Percentiles rank a stretch among this genome's conserved stretches.
Conservation (phyloP, 495 filamentous ascomycete genomes). For the Cetradonia linearis region DNA sequence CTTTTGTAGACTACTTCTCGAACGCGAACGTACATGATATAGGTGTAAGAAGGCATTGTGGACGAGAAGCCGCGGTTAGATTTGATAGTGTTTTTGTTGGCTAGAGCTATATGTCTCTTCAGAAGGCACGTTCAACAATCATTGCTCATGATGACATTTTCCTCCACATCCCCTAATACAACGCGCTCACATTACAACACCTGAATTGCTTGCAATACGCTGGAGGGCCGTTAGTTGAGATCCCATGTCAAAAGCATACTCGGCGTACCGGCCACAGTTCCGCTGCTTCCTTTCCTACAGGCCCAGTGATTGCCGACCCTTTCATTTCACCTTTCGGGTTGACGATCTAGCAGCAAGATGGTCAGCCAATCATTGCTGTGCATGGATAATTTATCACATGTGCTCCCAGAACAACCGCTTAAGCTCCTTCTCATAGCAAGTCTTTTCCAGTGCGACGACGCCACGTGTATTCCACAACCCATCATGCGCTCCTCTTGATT, state of each 20-base stretch:
- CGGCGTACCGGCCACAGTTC: conserved; percentile 93
- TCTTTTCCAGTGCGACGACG: neutral
- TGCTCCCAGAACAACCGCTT: neutral
- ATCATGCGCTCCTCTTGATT: too few relatives aligned
- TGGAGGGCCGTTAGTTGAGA: conserved; percentile 29
- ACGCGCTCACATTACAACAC: conserved; percentile 88
- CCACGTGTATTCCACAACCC: neutral
- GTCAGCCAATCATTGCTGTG: conserved; percentile 15
- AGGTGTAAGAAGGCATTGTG: neutral
- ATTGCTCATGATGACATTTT: neutral
- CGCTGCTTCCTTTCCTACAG: conserved; percentile 98
- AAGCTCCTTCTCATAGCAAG: too few relatives aligned
- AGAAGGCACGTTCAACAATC: neutral
- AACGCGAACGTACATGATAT: neutral
- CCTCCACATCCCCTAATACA: conserved; percentile 15
- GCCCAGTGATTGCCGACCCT: conserved; percentile 96
- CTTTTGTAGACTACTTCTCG: neutral
- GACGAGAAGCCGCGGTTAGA: neutral
- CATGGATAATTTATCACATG: neutral
- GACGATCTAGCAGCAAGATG: conserved; percentile 61
- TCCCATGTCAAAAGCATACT: neutral
- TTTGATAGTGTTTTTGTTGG: neutral
- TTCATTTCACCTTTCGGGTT: conserved; percentile 99
- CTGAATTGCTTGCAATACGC: conserved; percentile 99
- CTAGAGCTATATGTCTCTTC: conserved; percentile 2